These are phyloP conservation scores for Cryptococcus deneoformans DNA, from an alignment of 1,284 basidiomycete species.

Conservation along the genomic window DNA sequence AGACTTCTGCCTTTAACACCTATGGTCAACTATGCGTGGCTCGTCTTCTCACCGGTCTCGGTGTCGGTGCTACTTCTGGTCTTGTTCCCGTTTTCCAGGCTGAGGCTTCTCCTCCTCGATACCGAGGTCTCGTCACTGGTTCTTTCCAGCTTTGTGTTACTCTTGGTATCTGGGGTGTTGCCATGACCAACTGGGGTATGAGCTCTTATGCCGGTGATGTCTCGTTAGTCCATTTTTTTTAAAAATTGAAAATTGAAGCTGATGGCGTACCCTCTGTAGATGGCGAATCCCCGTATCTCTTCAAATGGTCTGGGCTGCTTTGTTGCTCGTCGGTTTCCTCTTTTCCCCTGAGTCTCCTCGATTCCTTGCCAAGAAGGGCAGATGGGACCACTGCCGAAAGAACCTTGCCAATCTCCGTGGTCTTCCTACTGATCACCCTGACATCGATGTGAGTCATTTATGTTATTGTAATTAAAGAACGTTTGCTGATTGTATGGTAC, in stretches of 20 bases:
- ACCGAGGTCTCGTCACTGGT: constrained; percentile 39
- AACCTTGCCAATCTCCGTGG: constrained; percentile 49
- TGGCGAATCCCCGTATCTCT: constrained; percentile 32
- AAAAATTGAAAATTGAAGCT: background rate
- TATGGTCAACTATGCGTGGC: constrained; percentile 47
- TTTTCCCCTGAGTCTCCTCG: constrained; percentile 50
- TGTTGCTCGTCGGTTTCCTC: constrained; percentile 48
- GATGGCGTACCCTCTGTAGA: constrained; percentile 2
- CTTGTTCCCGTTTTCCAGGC: constrained; percentile 52
- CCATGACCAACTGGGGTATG: constrained; percentile 51
- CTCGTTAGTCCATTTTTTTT: constrained; percentile 17
- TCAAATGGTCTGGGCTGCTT: constrained; percentile 36
- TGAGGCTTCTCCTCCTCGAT: constrained; percentile 40
- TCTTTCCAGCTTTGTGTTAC: constrained; percentile 52
- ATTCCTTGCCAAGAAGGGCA: constrained; percentile 48
- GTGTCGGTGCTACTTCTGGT: constrained; percentile 48
- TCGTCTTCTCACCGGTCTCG: constrained; percentile 48
- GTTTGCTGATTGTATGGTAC: background rate
- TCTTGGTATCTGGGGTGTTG: constrained; percentile 49
- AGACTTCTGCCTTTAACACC: constrained; percentile 35
- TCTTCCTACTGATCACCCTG: constrained; percentile 40
- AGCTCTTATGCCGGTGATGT: constrained; percentile 32
- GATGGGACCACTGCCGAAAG: constrained; percentile 44
- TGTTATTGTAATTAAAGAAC: background rate
- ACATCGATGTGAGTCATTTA: constrained; percentile 29